Evolutionary conservation across 352 stramenopile genomes (phyloP), one percentile per base, ranked within the genome.

Genomic region (Phytopythium vexans): DNA sequence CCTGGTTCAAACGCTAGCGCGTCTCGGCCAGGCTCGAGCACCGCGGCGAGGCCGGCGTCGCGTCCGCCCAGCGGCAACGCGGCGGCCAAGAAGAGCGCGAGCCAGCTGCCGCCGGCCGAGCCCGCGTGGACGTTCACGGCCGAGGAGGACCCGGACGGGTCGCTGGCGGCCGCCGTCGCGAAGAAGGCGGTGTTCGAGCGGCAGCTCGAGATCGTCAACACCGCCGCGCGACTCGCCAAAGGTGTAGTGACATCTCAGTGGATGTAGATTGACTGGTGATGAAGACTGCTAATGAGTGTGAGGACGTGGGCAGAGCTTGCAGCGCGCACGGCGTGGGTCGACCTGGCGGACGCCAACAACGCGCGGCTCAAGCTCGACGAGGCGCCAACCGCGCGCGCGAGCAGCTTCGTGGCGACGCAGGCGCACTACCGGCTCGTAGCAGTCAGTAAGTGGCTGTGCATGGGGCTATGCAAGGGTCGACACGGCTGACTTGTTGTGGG

Each of bases 191-290:
- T 56, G 0, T 54, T 71, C 6, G 77, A 88, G 52, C 70, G 55
- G 21, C 70, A 90, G 15, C 55, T 90, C 11, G 63, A 87, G 38
- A 65, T 82, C 15, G 49, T 90, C 14, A 68, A 64, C 37, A 38
- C 52, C 15, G 80, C 80, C 6, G 62, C 71, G 31, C 77, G 66
- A 32, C 41, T 79, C 32, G 66, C 69, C 8, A 87, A 85, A 82
- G 77, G 79, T 86, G 43, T 3, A 36, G 33, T 5, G 10, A n/a
- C 37, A 8, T 43, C 9, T 6, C 50, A 42, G 8, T 43, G 15
- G 4, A 32, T 27, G 21, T 27, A 34, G n/a, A 15, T 8, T 10
- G n/a, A 45, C 38, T 35, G n/a, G 15, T 36, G 7, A 16, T 52
- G 35, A 43, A 15, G 14, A 27, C 39, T 43, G 39, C 16, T 15